Percentiles rank a stretch among this genome's conserved stretches.
These are phyloP conservation scores for Schwanniomyces vanrijiae DNA, from an alignment of 805 yeast species.

Conservation along the genomic window DNA sequence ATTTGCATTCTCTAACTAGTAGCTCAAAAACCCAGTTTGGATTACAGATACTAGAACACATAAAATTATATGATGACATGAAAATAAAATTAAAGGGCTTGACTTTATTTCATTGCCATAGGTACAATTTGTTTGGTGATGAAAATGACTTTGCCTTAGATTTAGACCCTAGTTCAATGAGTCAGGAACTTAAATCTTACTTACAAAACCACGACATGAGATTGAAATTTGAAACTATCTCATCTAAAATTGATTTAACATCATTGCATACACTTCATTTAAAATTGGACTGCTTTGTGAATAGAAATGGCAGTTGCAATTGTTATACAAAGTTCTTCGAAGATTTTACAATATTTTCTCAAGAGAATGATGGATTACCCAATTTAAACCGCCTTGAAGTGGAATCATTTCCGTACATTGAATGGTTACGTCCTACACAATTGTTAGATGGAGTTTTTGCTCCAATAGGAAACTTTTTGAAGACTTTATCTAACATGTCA, in stretches of 20 bases:
- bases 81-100: constrained; percentile 27
- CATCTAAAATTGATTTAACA: constrained; percentile 24
- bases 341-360: constrained; percentile 22
- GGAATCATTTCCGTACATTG: constrained; percentile 30
- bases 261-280: constrained; percentile 22
- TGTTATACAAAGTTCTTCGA: constrained; percentile 29
- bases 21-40: constrained; percentile 33
- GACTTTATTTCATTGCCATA: constrained; percentile 33
- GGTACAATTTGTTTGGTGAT: constrained; percentile 15
- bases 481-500: constrained; percentile 20
- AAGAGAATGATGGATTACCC: constrained; percentile 26
- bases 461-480: constrained; percentile 31
- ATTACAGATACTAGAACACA: constrained; percentile 21
- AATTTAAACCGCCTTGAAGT: constrained; percentile 27
- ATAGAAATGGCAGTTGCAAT: constrained; percentile 18
- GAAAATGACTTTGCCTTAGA: constrained; percentile 7
- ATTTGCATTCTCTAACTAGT: constrained; percentile 28
- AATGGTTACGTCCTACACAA: constrained; percentile 37
- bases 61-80: constrained; percentile 18
- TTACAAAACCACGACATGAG: constrained; percentile 16
- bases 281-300: constrained; percentile 32
- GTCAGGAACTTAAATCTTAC: constrained; percentile 8
- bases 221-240: constrained; percentile 18
- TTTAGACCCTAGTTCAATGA: constrained; percentile 1
- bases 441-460: constrained; percentile 26